Evolutionary conservation across 2,329 filamentous ascomycete species (phyloP).

Genomic region (Colletotrichum filicis): DNA sequence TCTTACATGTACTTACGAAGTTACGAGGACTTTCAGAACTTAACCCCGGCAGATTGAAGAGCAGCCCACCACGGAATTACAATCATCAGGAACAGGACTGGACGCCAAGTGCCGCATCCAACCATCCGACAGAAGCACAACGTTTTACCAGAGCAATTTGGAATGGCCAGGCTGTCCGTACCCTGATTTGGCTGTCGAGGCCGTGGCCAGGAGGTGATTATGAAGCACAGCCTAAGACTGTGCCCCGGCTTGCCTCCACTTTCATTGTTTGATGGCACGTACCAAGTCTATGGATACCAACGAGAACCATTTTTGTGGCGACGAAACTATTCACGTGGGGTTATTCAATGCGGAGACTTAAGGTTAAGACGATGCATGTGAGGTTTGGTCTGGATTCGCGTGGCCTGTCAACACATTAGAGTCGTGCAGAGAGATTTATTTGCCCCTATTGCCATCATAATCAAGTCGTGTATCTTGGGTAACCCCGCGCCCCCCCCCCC

Average conservation of each 20-base stretch:
- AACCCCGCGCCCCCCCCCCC: no score
- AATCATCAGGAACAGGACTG: constrained; percentile 1
- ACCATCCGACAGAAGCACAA: not conserved
- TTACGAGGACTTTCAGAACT: not conserved
- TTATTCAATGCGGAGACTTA: not conserved
- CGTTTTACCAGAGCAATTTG: not conserved
- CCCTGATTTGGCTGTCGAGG: not conserved
- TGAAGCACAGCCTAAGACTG: not conserved
- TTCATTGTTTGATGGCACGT: not conserved
- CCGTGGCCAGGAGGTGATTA: not conserved
- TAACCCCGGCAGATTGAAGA: not conserved
- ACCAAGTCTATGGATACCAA: not conserved
- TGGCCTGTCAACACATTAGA: not conserved
- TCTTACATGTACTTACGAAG: not conserved
- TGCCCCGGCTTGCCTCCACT: not conserved
- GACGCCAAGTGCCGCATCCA: not conserved
- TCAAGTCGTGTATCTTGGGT: not conserved
- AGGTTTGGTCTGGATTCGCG: not conserved
- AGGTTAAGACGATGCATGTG: not conserved
- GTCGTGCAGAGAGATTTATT: not conserved
- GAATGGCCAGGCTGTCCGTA: not conserved
- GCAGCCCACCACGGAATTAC: not conserved
- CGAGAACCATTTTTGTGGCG: not conserved
- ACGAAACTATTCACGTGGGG: not conserved
- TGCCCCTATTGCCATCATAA: not conserved